Evolutionary conservation across 768 basidiomycete genomes (phyloP), one percentile per base, ranked within the genome.

Genomic region (Plicaturopsis crispa): DNA sequence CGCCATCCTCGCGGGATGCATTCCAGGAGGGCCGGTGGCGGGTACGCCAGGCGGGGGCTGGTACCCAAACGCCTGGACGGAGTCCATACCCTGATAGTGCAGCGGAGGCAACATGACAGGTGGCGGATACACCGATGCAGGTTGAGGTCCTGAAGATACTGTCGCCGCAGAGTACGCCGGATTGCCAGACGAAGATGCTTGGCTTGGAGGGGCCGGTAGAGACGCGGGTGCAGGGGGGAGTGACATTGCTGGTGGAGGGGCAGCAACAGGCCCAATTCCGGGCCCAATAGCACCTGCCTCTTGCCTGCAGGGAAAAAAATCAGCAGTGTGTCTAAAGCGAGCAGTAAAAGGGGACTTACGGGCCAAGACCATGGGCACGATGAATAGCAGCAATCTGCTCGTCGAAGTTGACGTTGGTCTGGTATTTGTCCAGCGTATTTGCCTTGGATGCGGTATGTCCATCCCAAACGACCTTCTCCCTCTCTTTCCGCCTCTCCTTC

Each of bases 311-410:
- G 46, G 33, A 12, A 38, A 24, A 24, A 45, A 23, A 40, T 59
- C 21, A 52, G 33, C 39, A 41, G 38, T 33, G 19, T 36, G 19
- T 10, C 22, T 1, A 50, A 28, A 24, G 23, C 6, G 36, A 31
- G 16, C 33, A 40, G 31, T 30, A 45, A 24, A 37, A 43, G 40
- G 37, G 43, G 17, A 78, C 84, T 50, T 56, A 87, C 84, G 81
- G 84, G 47, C 85, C 83, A 22, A 94, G 74, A 61, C 90, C 91
- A 57, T 91, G 90, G 18, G 90, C 78, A 41, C 84, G 84, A 62
- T 96, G 93, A 42, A 98, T 91, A 34, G 92, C 90, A 31, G 89
- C 89, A 57, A 99, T 99, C 57, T 99, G 96, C 54, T 97, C 92
- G 63, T 97, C 91, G 56, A 98, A 82, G 56, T 91, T 93, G 67